Evolutionary conservation across 805 yeast genomes (phyloP), one percentile per base, ranked within the genome.

Genomic region (Huiozyma sinensis): DNA sequence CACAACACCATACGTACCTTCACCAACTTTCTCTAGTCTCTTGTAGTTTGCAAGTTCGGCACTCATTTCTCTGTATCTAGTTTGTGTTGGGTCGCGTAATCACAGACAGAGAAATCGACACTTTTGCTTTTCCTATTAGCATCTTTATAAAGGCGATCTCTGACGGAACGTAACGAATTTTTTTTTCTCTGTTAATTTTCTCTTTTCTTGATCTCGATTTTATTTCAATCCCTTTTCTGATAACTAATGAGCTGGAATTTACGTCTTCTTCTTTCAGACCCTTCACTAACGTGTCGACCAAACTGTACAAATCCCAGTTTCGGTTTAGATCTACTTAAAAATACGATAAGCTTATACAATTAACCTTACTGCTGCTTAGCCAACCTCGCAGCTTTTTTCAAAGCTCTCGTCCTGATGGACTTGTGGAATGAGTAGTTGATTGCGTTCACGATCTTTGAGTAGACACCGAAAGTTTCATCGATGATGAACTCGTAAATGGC

Each of bases 1-100:
- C 32, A 92, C 98, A n/a, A 96, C 94, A 55, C 98, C 98, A 66
- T 92, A 92, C 0, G 98, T 65, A 73, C 94, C 97, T 68, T 92
- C 98, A 39, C 98, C 98, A 42, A 92, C 86, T 65, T 92, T 92
- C 64, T 92, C 98, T 51, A 90, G 78, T 57, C 94, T 83, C 61
- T 88, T 95, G 65, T 83, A 90, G 64, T 90, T 95, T 33, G 88
- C 79, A 49, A 92, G 71, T 57, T 92, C 97, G 39, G 83, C 89
- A 89, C 86, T 86, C 59, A 56, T 54, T 32, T 39, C 24, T 17
- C 24, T 17, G 24, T 17, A 4, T 17, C 24, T 17, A n/a, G 24
- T 27, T 17, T 5, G 6, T 37, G n/a, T 38, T 31, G 10, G 29
- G 1, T 17, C n/a, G 27, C 24, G 24, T 17, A 17, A 17, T 17